Evolutionary conservation across 768 basidiomycete species (phyloP), one percentile per base, ranked within the genome.

Genomic region (Neoboletus brunneissimus): DNA sequence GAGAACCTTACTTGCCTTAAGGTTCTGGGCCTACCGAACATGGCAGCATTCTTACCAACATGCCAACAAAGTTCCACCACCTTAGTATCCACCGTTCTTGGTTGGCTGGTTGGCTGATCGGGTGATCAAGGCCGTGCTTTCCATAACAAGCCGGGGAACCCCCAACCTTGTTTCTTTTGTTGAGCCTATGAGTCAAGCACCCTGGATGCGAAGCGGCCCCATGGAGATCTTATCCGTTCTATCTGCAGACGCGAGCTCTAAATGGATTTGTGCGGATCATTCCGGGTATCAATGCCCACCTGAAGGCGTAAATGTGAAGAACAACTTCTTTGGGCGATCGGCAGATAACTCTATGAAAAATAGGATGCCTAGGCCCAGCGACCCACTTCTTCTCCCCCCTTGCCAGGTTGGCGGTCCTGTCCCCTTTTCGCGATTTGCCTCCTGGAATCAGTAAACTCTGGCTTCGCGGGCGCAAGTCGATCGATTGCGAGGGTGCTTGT

Each of bases 211-310:
- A 66, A 57, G 62, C 31, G 53, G 47, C 27, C 41, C 20, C 29
- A 31, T 22, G 37, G 48, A 57, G 53, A 66, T 62, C 56, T 64
- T 54, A 54, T 56, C 67, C 62, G 59, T 67, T 57, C 57, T 57
- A 67, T 66, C 61, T 63, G 44, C 64, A 56, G 38, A 63, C 35
- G 59, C 32, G 40, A 40, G 43, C 50, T 60, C 58, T 62, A 57
- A 66, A 64, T 49, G 47, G 56, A 48, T 53, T 43, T 43, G 10
- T 49, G 54, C 65, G 67, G 67, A 68, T 70, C 67, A 67, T 63
- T 46, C 67, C 67, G 67, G 58, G 58, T 29, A 55, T 60, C 60
- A n/a, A 56, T 44, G n/a, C 27, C 5, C 48, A 40, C 56, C 23
- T 42, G 38, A 40, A 40, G 64, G 67, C 61, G 61, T 35, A 61